Evolutionary conservation across 345 rosid species (phyloP), one percentile per base, ranked within the genome.

Genomic region (Murraya paniculata): DNA sequence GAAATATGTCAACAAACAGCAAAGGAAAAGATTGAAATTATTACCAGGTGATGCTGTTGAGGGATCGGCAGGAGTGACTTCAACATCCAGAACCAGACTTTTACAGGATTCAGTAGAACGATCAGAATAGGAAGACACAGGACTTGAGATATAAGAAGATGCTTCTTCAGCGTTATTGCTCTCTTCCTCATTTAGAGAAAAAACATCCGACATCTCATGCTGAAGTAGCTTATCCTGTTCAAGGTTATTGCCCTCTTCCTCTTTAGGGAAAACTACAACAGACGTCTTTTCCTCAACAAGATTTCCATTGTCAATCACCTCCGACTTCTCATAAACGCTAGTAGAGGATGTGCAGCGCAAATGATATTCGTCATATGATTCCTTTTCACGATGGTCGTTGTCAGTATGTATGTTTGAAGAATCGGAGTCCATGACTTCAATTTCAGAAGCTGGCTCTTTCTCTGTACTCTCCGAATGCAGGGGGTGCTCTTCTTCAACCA

Each of bases 401-500:
- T 68, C 77, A 56, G 38, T 57, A 62, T 41, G 31, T 58, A 64
- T 64, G 24, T 73, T 67, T 3, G 28, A 74, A 38, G 77, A 8
- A 56, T 55, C 31, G 28, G 58, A 64, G 77, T 31, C 27, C 31
- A 61, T 4, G 27, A 13, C 11, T 14, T 36, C 36, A 73, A 73
- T 8, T 55, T 68, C 66, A 64, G 71, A 41, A 48, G 21, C 77
- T 10, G 9, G 18, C 25, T 55, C 70, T 61, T 74, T 68, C 72
- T 8, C 24, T 38, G 25, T 48, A 33, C 64, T 58, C 19, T 25
- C 68, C 50, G 38, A 50, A 41, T 73, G 64, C 24, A 74, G 27
- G 58, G 68, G 74, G 56, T 73, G 48, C 70, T 77, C 71, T 13
- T 85, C 88, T 64, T 60, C 59, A 67, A 82, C 72, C 21, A 86